Conservation (phyloP, 2,329 filamentous ascomycete species). For the Beauveria sp. region DNA sequence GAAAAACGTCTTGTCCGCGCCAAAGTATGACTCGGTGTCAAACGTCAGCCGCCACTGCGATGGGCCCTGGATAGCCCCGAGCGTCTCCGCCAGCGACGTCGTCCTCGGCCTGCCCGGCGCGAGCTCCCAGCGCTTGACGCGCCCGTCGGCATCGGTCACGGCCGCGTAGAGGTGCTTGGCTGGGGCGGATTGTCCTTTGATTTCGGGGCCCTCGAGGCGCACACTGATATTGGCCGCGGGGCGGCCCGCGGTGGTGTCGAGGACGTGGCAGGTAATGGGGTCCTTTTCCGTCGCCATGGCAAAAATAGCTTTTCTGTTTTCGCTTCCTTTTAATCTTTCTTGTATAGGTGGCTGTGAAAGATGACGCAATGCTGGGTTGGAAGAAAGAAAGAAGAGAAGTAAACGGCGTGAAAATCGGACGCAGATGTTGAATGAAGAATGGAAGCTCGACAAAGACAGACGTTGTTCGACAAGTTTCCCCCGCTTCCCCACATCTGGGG, state of each 20-base stretch:
- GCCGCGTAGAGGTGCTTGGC: conserved; percentile 13
- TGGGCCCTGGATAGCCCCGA: conserved; percentile 33
- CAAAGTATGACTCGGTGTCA: conserved; percentile 66
- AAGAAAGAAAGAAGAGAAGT: background rate
- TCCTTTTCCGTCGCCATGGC: conserved; percentile 33
- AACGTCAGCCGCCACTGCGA: conserved; percentile 64
- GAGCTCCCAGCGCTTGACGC: conserved; percentile 61
- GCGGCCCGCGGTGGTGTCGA: conserved; percentile 69
- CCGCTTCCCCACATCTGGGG: background rate
- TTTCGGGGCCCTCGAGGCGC: conserved; percentile 45
- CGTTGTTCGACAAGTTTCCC: no score
- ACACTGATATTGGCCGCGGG: conserved; percentile 62
- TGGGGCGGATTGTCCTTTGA: conserved; percentile 15
- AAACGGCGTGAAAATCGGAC: background rate
- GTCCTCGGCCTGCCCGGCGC: conserved; percentile 24
- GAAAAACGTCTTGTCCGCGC: conserved; percentile 52
- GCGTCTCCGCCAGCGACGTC: conserved; percentile 47
- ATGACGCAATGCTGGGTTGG: no score
- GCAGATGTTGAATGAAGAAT: background rate
- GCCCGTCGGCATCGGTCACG: conserved; percentile 66
- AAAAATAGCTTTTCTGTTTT: no score
- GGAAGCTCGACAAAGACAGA: background rate
- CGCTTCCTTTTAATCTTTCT: no score
- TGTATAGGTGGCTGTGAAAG: no score
- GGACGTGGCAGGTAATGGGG: conserved; percentile 79